Base-by-base conservation (phyloP, 2,329 filamentous ascomycete genomes). In the Penicillium expansum region DNA sequence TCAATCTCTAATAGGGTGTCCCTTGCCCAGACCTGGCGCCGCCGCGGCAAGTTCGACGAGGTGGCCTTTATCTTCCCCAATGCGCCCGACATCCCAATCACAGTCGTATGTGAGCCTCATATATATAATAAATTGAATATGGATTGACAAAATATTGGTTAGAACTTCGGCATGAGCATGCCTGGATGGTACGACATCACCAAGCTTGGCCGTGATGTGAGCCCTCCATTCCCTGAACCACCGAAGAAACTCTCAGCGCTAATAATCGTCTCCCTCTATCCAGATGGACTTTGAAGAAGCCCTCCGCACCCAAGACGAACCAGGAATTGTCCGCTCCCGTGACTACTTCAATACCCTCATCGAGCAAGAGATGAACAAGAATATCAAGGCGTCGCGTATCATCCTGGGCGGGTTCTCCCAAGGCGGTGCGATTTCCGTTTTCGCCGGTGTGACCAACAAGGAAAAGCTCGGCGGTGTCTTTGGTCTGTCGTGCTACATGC, bases 31-130 rank as follows among this genome's bases (percentile, higher is more conserved):
- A 91, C 93, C 75, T 97, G 89, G 88, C 86, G 91, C 54, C 83
- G 87, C 33, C 84, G 90, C 50, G 84, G 86, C 73, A 87, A 88
- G 69, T 91, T 97, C 62, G 85, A 92, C 56, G 89, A 97, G 76
- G 90, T 96, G 72, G 89, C 93, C 71, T 97, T 97, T 75, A 85
- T 99, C 70, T 88, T 99, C 74, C 94, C 94, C 16, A 90, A 96
- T 77, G 94, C 94, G 29, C 92, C 93, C 5, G 77, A 76, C 37
- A 94, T 96, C 52, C 91, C 92, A 32, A 91, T 97, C 71, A 92
- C 91, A n/a, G 80, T 87, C 67, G 88, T 91, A 76, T 69, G 83
- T 77, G 32, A n/a, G 11, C 20, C 7, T 27, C 18, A 10, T 11
- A 32, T 24, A 8, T 8, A 7, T 7, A 0, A 42, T 10, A 6